phyloP scores from a whole-genome alignment of 2,329 filamentous ascomycete species.

The Penicillium aurantiogriseum region DNA sequence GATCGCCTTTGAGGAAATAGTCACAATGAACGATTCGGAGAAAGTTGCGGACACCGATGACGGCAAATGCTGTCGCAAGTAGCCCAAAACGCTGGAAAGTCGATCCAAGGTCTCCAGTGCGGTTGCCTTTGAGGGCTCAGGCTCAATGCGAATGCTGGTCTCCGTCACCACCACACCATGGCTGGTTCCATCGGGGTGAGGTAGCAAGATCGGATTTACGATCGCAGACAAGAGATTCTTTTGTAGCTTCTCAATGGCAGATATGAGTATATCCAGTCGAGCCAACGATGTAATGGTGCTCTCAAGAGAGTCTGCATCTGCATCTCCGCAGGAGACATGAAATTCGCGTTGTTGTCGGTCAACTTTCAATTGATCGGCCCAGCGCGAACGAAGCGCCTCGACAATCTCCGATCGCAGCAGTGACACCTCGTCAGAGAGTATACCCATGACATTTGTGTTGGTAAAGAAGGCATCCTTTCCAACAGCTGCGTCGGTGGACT shows the following conservation, averaged over 20 bases:
- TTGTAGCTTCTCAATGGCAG: slow-evolving; percentile 34
- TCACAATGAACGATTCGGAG: slow-evolving; percentile 67
- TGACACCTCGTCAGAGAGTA: slow-evolving; percentile 65
- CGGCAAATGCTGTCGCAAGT: slow-evolving; percentile 53
- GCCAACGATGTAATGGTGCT: slow-evolving; percentile 34
- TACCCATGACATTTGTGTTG: slow-evolving; percentile 43
- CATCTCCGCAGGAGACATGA: slow-evolving; percentile 53
- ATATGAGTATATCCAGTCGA: slow-evolving; percentile 32
- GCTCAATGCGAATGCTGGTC: slow-evolving; percentile 29
- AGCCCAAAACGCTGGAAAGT: slow-evolving; percentile 48
- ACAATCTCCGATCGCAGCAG: slow-evolving; percentile 66
- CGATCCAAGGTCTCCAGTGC: slow-evolving; percentile 44
- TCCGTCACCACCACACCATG: slow-evolving; percentile 28
- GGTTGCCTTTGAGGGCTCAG: slow-evolving; percentile 26
- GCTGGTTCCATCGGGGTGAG: slow-evolving; percentile 25
- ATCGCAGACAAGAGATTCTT: slow-evolving; percentile 33
- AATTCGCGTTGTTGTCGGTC: slow-evolving; percentile 58
- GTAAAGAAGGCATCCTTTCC: slow-evolving; percentile 29
- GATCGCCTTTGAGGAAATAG: slow-evolving; percentile 66
- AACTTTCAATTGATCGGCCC: slow-evolving; percentile 65
- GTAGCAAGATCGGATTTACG: slow-evolving; percentile 34
- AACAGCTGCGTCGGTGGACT: slow-evolving; percentile 41
- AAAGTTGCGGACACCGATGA: slow-evolving; percentile 53
- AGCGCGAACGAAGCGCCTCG: slow-evolving; percentile 66
- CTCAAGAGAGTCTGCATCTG: slow-evolving; percentile 31